Base-by-base conservation (phyloP, 129 eudicot species). In the Solidago caesia region DNA sequence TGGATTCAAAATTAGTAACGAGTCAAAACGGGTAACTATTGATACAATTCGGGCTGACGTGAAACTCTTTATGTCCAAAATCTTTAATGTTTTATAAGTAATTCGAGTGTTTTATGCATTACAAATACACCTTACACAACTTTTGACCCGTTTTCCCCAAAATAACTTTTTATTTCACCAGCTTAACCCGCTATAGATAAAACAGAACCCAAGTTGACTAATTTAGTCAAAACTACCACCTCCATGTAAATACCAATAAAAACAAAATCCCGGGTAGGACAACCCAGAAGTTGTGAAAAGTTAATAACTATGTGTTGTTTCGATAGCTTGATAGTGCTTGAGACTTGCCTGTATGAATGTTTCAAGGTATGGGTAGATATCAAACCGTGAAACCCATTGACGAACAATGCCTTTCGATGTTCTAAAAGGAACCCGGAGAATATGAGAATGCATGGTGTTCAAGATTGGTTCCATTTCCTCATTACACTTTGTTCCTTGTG, bases 371-470 rank as follows among this genome's bases (percentile, higher is more conserved):
- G 96, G 96, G 82, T 92, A 92, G 39, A 89, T 84, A 70, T 92
- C 97, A 45, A 92, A 92, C 49, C 96, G 85, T 6, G 97, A 92
- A 49, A 92, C 76, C 97, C 97, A 92, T 79, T 87, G 96, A 56
- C 72, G 86, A 10, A 92, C 85, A 70, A 89, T 46, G 70, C 96
- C 96, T 42, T 84, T 80, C 8, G 83, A 85, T 15, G 96, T 89
- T 45, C 77, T 79, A 64, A 92, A 89, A 43, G 97, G 97, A 51
- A 92, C 86, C 69, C 97, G 81, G 10, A 92, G 87, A 62, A 92
- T 92, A 81, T 89, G 91, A n/a, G 91, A 89, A 78, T 92, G 90
- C 72, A 2, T 73, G 13, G 97, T 87, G 79, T 84, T 82, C 39
- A 72, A 58, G 55, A 92, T 81, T 46, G 96, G 96, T 72, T 92